These are phyloP conservation scores for Scenedesmus sp. DNA, from an alignment of 163 green algal species.

Conservation along the genomic window DNA sequence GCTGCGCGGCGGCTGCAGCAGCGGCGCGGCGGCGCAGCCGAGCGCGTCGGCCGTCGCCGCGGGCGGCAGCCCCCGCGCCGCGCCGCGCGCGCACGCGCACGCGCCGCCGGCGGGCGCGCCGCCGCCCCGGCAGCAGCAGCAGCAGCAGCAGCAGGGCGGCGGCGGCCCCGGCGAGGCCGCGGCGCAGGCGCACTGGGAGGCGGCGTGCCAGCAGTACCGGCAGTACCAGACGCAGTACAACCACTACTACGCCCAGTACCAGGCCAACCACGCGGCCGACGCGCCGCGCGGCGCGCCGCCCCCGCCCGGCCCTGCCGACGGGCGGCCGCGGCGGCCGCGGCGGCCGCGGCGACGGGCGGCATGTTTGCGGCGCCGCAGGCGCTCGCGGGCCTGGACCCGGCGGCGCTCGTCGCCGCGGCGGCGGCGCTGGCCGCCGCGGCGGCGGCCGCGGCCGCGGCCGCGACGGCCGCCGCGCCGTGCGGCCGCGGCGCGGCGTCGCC, in stretches of 20 bases:
- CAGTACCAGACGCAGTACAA: conserved; percentile 25
- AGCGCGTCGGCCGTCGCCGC: no score
- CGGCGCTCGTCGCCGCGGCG: conserved; percentile 14
- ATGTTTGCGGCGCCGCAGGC: neutral
- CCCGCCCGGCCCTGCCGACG: neutral
- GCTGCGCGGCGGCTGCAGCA: conserved; percentile 11
- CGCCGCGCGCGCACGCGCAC: no score
- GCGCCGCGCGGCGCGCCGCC: neutral
- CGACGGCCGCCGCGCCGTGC: neutral
- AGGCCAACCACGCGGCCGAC: conserved; percentile 16
- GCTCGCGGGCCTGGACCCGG: conserved; percentile 3
- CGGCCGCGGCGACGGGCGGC: conserved; percentile 13
- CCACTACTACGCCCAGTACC: conserved; percentile 11
- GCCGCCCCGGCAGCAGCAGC: conserved; percentile 16
- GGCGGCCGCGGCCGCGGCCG: conserved; percentile 25
- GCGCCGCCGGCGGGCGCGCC: no score
- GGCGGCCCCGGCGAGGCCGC: conserved; percentile 1
- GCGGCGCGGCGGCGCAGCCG: no score
- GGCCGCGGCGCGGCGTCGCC: no score
- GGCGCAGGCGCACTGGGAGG: conserved; percentile 9
- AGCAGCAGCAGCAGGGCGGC: conserved; percentile 5
- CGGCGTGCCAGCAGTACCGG: conserved; percentile 36
- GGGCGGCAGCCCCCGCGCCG: no score
- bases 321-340: conserved; percentile 10
- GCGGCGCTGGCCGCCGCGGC: conserved; percentile 6